phyloP scores from a whole-genome alignment of 129 eudicot genomes.

The Logfia minima region DNA sequence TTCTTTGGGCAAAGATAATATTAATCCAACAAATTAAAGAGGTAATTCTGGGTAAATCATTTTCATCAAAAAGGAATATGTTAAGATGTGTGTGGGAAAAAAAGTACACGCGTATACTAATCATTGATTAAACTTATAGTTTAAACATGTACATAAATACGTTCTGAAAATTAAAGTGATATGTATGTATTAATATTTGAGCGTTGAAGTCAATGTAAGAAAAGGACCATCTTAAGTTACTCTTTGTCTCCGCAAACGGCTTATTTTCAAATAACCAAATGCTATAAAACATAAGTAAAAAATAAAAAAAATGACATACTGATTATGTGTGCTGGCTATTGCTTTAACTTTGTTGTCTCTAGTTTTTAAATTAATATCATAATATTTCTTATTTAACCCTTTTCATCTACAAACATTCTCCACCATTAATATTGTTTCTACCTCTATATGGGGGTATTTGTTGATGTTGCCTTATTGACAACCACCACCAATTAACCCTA shows the following conservation, averaged over 20 bases:
- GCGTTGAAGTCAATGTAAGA: constrained; percentile 16
- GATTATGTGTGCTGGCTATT: constrained; percentile 15
- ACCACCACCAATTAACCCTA: constrained; percentile 21
- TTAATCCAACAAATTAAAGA: no score
- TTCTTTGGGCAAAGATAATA: no score
- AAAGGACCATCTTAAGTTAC: background rate
- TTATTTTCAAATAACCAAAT: background rate
- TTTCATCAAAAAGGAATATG: no score
- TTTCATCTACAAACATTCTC: constrained; percentile 26
- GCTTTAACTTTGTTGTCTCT: constrained; percentile 13
- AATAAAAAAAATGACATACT: background rate
- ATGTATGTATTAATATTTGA: background rate
- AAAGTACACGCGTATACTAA: background rate
- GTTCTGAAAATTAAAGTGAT: background rate
- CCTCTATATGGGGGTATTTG: constrained; percentile 6
- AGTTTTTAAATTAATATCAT: background rate
- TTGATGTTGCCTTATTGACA: background rate
- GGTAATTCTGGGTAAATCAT: no score
- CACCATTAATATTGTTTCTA: constrained; percentile 22
- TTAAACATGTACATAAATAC: background rate
- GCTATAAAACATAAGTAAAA: background rate
- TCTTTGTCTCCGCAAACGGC: constrained; percentile 8
- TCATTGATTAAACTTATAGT: background rate
- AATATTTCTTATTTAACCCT: constrained; percentile 21
- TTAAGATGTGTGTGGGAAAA: background rate